Evolutionary conservation across 148 eudicot species (phyloP).

Genomic region (Tetragonia tetragonoides): DNA sequence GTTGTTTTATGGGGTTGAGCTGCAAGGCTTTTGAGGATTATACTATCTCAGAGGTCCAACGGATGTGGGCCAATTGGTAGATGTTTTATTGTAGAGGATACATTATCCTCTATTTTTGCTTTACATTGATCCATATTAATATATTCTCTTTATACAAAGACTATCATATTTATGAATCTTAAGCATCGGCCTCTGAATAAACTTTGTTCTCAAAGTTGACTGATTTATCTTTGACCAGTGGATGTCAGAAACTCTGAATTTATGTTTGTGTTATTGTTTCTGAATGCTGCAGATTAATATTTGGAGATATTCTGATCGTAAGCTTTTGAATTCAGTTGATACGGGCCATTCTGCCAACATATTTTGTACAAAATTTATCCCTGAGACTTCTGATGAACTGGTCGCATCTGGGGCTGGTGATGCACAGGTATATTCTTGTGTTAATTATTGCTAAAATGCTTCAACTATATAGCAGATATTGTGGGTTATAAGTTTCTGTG

Average conservation of each 20-base stretch:
- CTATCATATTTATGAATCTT: not conserved
- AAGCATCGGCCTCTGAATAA: not conserved
- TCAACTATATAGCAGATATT: conserved; percentile 3
- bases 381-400: conserved; percentile 86
- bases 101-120: no score
- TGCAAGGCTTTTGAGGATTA: no score
- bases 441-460: conserved; percentile 1
- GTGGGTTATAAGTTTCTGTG: conserved; percentile 17
- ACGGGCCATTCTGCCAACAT: conserved; percentile 93
- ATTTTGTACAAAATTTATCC: conserved; percentile 92
- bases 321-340: conserved; percentile 73
- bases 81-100: no score
- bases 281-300: conserved; percentile 59
- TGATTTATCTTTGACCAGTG: not conserved
- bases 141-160: no score
- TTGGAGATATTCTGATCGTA: conserved; percentile 71
- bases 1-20: no score
- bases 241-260: not conserved
- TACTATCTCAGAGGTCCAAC: no score
- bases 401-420: conserved; percentile 97
- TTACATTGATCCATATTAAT: no score
- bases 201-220: not conserved
- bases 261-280: conserved; percentile 3
- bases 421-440: conserved; percentile 62
- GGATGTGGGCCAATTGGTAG: no score